Evolutionary conservation across 495 filamentous ascomycete genomes (phyloP).

Genomic region (Lindgomyces ingoldianus): DNA sequence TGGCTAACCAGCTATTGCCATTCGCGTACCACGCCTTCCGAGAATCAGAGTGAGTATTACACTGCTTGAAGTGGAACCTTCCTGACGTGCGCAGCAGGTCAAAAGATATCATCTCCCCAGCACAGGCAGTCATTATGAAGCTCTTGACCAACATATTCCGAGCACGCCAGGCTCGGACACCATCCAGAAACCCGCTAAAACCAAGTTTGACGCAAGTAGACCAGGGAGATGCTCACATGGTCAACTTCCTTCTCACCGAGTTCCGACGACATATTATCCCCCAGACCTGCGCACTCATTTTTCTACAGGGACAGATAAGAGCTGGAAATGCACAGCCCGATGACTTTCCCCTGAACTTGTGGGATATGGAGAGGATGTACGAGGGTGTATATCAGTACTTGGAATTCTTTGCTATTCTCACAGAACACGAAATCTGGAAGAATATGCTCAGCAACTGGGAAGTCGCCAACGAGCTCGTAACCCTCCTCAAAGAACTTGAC

Average conservation of each 20-base stretch:
- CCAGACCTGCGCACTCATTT: constrained; percentile 88
- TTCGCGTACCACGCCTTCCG: constrained; percentile 87
- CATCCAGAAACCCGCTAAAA: constrained; percentile 5
- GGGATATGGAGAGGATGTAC: constrained; percentile 93
- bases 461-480: constrained; percentile 77
- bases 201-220: constrained; percentile 10
- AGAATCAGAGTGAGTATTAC: constrained; percentile 51
- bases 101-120: constrained; percentile 93
- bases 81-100: constrained; percentile 45
- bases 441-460: constrained; percentile 83
- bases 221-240: constrained; percentile 59
- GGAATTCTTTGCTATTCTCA: constrained; percentile 89
- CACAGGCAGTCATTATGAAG: constrained; percentile 87
- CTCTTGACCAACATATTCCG: constrained; percentile 87
- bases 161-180: constrained; percentile 47
- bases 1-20: constrained; percentile 82
- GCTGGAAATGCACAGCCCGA: constrained; percentile 63
- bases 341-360: constrained; percentile 90
- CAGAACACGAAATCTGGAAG: constrained; percentile 60
- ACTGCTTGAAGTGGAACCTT: neutral
- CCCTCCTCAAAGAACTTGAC: constrained; percentile 81
- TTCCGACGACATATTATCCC: constrained; percentile 90
- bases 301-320: constrained; percentile 86
- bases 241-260: constrained; percentile 88
- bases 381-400: constrained; percentile 90